Evolutionary conservation across 2,329 filamentous ascomycete species (phyloP).

Genomic region (Clarireedia monteithiana): DNA sequence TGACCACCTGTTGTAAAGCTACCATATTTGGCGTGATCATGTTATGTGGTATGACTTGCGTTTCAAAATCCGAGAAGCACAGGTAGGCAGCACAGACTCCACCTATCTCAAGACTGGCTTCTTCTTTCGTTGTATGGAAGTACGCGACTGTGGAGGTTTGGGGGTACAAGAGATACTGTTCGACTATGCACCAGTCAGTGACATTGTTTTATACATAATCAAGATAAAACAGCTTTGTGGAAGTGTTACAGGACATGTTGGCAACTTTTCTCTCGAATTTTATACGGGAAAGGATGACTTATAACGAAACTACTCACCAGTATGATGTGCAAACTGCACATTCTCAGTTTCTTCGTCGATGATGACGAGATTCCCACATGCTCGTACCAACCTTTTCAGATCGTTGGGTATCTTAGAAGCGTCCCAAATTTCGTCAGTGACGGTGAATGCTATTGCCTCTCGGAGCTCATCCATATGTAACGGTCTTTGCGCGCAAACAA

Average conservation of each 20-base stretch:
- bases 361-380: neutral
- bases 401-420: constrained; percentile 1
- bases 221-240: neutral
- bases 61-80: neutral
- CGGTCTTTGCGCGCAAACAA: constrained; percentile 10
- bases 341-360: neutral
- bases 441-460: constrained; percentile 4
- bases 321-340: neutral
- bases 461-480: constrained; percentile 10
- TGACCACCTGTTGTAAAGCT: neutral
- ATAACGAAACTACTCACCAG: neutral
- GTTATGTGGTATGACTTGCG: neutral
- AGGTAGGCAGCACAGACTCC: neutral
- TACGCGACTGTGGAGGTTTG: neutral
- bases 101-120: neutral
- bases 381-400: neutral
- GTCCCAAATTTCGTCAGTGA: neutral
- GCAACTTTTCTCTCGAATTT: neutral
- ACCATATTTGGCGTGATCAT: neutral
- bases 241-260: neutral
- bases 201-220: neutral
- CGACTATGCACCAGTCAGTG: neutral
- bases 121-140: neutral
- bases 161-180: neutral
- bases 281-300: neutral